Percentiles rank a stretch among this genome's conserved stretches.
Evolutionary conservation across 139 green algal genomes (phyloP).

Genomic region (Coelastrella sp.): DNA sequence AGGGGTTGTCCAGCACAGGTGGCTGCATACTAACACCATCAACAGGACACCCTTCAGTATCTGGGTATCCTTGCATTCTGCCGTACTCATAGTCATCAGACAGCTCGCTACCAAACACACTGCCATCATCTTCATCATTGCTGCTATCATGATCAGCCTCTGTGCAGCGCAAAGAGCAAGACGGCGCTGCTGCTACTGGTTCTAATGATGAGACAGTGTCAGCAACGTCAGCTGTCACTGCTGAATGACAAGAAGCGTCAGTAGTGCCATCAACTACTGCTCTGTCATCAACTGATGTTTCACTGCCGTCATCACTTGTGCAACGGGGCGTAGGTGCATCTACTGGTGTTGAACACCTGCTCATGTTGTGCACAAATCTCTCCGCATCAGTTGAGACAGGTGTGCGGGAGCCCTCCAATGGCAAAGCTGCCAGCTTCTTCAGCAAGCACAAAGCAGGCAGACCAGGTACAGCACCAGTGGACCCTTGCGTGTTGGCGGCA

Average conservation of each 20-base stretch:
- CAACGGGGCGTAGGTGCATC: background rate
- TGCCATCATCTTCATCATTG: background rate
- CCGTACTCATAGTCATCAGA: background rate
- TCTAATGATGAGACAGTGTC: background rate
- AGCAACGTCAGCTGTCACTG: background rate
- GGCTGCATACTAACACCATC: background rate
- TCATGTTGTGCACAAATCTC: background rate
- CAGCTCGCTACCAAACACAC: background rate
- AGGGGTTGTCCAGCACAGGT: conserved; percentile 18
- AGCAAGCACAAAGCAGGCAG: conserved; percentile 4
- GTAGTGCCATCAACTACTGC: background rate
- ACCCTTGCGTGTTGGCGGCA: background rate
- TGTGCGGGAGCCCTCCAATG: background rate
- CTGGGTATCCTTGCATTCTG: background rate
- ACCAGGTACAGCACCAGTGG: background rate
- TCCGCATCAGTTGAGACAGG: background rate
- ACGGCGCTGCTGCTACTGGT: background rate
- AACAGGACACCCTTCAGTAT: background rate
- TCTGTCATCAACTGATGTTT: too few species aligned
- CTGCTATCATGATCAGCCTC: background rate
- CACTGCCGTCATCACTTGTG: background rate
- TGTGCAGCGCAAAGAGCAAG: background rate
- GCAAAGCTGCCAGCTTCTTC: background rate
- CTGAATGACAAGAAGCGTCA: background rate
- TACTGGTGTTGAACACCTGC: background rate